phyloP scores from a whole-genome alignment of 176 grass and related monocot genomes.

The Zea mays region DNA sequence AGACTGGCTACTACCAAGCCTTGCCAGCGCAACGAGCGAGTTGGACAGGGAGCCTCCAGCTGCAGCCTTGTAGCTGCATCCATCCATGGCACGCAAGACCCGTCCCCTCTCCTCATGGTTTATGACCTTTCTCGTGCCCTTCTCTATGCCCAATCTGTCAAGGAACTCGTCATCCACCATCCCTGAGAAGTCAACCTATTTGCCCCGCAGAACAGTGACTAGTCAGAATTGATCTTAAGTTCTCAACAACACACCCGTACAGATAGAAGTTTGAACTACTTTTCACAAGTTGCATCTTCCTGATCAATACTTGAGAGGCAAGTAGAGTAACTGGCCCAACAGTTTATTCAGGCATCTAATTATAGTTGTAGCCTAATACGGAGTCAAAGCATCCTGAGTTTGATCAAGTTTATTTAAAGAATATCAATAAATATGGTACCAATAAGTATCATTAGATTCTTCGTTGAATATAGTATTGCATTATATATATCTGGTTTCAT shows the following conservation, averaged over 20 bases:
- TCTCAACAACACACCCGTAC: neutral
- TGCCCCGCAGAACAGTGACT: neutral
- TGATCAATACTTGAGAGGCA: neutral
- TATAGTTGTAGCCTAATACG: neutral
- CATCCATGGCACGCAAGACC: slow-evolving; percentile 85
- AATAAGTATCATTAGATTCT: neutral
- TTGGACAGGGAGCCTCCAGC: slow-evolving; percentile 91
- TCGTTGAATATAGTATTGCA: neutral
- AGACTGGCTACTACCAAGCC: slow-evolving; percentile 54
- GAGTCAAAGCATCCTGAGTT: neutral
- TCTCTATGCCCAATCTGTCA: slow-evolving; percentile 66
- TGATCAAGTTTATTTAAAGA: neutral
- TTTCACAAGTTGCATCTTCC: neutral
- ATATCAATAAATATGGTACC: neutral
- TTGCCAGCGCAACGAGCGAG: slow-evolving; percentile 77
- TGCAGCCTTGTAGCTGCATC: slow-evolving; percentile 92
- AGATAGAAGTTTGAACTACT: neutral
- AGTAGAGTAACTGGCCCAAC: neutral
- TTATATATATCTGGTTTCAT: neutral
- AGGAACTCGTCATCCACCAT: slow-evolving; percentile 79
- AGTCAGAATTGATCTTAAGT: slow-evolving; percentile 26
- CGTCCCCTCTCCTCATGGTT: slow-evolving; percentile 90
- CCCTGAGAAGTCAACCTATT: slow-evolving; percentile 92
- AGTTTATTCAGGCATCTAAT: neutral
- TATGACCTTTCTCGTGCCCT: slow-evolving; percentile 79